Evolutionary conservation across 352 stramenopile species (phyloP).

Genomic region (Globisporangium echinulatum): DNA sequence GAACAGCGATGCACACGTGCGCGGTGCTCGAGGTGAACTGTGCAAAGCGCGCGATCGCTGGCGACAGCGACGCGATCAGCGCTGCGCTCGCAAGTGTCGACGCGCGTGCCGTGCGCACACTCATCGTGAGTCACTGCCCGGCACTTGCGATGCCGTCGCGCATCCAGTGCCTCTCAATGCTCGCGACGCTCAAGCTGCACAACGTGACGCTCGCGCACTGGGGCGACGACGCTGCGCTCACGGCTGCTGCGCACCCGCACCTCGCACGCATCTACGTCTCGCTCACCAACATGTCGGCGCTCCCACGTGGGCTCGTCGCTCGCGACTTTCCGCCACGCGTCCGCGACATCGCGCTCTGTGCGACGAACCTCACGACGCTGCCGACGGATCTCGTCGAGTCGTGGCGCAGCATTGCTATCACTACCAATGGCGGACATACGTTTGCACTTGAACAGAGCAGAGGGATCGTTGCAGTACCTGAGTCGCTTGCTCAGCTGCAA

Average conservation of each 20-base stretch:
- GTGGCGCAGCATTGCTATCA: constrained; percentile 1
- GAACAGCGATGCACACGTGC: constrained; percentile 1
- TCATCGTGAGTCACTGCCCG: constrained; percentile 9
- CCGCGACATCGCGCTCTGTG: constrained; percentile 9
- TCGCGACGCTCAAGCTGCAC: constrained; percentile 10
- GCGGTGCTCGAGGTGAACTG: constrained; percentile 11
- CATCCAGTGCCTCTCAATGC: constrained; percentile 1
- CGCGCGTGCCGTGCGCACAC: not conserved
- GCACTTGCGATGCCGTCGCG: constrained; percentile 1
- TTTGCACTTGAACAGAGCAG: constrained; percentile 6
- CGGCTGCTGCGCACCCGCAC: not conserved
- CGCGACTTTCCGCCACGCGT: constrained; percentile 1
- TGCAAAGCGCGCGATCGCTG: not conserved
- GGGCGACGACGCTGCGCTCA: constrained; percentile 8
- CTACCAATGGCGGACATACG: not conserved
- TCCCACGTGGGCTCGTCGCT: constrained; percentile 5
- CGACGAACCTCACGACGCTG: constrained; percentile 6
- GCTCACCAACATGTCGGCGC: constrained; percentile 4
- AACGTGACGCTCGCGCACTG: constrained; percentile 6
- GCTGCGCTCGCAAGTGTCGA: constrained; percentile 1
- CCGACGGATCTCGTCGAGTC: constrained; percentile 2
- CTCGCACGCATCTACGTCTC: constrained; percentile 9
- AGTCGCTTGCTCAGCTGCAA: not conserved
- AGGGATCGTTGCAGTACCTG: constrained; percentile 3
- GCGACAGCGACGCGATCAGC: not conserved